phyloP scores from a whole-genome alignment of 345 rosid genomes.

The Eucalyptus tenuipes region DNA sequence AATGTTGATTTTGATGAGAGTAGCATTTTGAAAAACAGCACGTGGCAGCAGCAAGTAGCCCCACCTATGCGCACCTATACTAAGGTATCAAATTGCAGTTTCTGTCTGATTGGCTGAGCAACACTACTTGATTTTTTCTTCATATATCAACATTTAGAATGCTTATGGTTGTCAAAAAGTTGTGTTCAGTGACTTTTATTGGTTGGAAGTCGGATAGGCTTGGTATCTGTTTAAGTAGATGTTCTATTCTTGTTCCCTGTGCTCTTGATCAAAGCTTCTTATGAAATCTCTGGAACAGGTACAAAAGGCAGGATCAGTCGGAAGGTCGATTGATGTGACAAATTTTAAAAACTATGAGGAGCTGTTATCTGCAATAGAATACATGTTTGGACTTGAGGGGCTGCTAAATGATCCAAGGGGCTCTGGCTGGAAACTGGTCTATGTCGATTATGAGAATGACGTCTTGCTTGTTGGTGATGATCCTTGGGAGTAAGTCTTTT shows the following conservation, averaged over 20 bases:
- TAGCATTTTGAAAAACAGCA: conserved; percentile 48
- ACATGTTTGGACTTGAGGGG: conserved; percentile 94
- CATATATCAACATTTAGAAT: background rate
- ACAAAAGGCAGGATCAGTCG: conserved; percentile 95
- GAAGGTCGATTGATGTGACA: conserved; percentile 90
- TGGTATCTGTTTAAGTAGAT: background rate
- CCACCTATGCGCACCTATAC: conserved; percentile 84
- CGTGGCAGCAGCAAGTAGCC: conserved; percentile 71
- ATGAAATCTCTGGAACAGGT: conserved; percentile 37
- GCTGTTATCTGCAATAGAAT: conserved; percentile 74
- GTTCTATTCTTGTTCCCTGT: background rate
- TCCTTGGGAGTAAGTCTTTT: conserved; percentile 88
- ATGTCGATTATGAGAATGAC: conserved; percentile 92
- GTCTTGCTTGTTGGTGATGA: conserved; percentile 97
- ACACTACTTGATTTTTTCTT: background rate
- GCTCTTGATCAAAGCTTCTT: background rate
- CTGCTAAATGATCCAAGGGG: conserved; percentile 68
- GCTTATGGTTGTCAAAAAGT: background rate
- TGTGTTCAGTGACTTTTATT: background rate
- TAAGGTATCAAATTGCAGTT: conserved; percentile 32
- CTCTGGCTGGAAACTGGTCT: conserved; percentile 90
- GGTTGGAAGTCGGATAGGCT: background rate
- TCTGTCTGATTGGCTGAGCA: background rate
- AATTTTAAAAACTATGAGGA: conserved; percentile 72
- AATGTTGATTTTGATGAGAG: conserved; percentile 79